Percentiles rank a stretch among this genome's conserved stretches.
Evolutionary conservation across 1,284 basidiomycete genomes (phyloP).

Genomic region (Rhodotorula glutinis): DNA sequence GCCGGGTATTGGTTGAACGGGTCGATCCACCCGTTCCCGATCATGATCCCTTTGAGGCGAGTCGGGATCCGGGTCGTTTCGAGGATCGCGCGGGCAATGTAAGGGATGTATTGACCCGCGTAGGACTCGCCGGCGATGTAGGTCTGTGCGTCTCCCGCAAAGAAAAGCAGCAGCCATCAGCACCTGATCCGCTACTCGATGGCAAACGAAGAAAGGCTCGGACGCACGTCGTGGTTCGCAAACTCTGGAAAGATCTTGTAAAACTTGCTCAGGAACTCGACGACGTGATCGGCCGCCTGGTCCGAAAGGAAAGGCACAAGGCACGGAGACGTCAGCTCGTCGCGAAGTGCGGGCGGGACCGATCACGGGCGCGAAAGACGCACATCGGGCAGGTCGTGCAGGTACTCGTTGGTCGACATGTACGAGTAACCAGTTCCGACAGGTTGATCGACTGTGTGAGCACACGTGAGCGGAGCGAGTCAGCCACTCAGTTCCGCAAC

Average conservation of each 20-base stretch:
- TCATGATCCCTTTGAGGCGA: conserved; percentile 72
- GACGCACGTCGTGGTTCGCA: conserved; percentile 65
- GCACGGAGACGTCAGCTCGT: no score
- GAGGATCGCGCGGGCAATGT: conserved; percentile 63
- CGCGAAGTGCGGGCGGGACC: no score
- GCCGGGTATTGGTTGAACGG: conserved; percentile 81
- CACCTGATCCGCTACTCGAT: no score
- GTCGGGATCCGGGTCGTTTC: conserved; percentile 47
- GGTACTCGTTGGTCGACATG: conserved; percentile 76
- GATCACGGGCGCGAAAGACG: conserved; percentile 14
- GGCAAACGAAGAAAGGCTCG: not conserved
- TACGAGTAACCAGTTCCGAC: conserved; percentile 93
- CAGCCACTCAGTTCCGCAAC: no score
- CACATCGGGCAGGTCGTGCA: conserved; percentile 74
- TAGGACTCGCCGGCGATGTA: conserved; percentile 91
- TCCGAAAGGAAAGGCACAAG: not conserved
- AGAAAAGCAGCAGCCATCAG: no score
- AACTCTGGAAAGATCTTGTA: conserved; percentile 90
- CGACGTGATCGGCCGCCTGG: conserved; percentile 75
- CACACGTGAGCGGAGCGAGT: no score
- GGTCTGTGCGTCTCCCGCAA: conserved; percentile 65
- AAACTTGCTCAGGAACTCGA: conserved; percentile 82
- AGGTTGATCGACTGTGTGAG: conserved; percentile 79
- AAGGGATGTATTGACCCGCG: conserved; percentile 99
- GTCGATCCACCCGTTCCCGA: conserved; percentile 98